Base-by-base conservation (phyloP, 2,329 filamentous ascomycete genomes). In the Massarina eburnea region DNA sequence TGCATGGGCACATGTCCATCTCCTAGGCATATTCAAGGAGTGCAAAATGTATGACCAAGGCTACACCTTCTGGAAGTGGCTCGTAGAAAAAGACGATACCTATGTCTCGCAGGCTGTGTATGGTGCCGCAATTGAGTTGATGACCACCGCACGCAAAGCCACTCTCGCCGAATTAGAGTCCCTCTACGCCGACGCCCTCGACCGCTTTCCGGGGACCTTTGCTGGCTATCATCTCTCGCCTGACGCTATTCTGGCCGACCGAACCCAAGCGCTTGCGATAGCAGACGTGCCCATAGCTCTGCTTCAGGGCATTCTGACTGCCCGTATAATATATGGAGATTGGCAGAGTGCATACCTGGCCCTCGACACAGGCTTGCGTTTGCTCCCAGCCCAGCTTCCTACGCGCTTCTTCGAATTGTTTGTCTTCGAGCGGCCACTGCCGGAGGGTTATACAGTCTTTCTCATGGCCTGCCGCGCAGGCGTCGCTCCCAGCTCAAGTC, bases 331-430 rank as follows among this genome's bases (percentile, higher is more conserved):
- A 4, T 57, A 67, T 24, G 71, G 74, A 15, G 73, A 79, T 41
- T 75, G 75, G 64, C 69, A 62, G 29, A 70, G 67, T 8, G 75
- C 77, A 1, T 81, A 80, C 48, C 65, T 80, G 15, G 73, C 70
- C 4, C 62, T 80, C 3, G 78, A 81, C 55, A 74, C 74, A 8
- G 66, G 68, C 2, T 58, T 79, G 5, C 70, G 77, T 20, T 63
- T 80, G 5, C 73, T 71, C 46, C 77, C 77, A 2, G 68, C 66
- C 1, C 61, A 68, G 18, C 58, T 71, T 1, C 73, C 73, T 0
- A 27, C 58, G 1, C 68, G 75, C 8, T 67, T 77, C 49, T 75
- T 77, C 54, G 70, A 71, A 29, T 42, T 74, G 1, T 75, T 79
- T 51, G 64, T 78, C 30, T 58, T 62, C 18, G 67, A 77, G 37